Evolutionary conservation across 768 basidiomycete genomes (phyloP).

Genomic region (Pleurotus citrinopileatus): DNA sequence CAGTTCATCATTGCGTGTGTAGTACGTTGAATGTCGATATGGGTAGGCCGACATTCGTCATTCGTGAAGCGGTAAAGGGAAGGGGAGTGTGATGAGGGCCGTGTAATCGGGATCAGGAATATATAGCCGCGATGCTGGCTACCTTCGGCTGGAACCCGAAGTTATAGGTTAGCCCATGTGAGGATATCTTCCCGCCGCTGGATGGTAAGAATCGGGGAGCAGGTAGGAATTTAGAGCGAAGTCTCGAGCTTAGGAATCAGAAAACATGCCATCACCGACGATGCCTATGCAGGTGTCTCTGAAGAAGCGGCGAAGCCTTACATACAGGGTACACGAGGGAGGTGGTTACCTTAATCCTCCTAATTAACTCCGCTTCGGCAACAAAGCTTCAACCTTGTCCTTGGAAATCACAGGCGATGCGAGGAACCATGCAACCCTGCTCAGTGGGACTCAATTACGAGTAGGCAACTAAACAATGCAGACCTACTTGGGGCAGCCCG

Average conservation of each 20-base stretch:
- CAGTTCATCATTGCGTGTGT: constrained; percentile 8
- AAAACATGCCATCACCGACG: background rate
- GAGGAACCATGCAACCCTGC: too few relatives aligned
- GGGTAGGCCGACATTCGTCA: constrained; percentile 8
- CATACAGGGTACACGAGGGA: background rate
- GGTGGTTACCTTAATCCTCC: background rate
- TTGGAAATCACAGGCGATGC: background rate
- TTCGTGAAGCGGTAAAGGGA: constrained; percentile 1
- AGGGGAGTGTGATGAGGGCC: background rate
- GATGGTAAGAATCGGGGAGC: too few relatives aligned
- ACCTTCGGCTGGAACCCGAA: background rate
- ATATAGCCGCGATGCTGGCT: background rate
- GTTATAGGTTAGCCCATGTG: constrained; percentile 1
- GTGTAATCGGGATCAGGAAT: background rate
- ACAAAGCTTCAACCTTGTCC: background rate
- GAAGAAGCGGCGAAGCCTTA: too few relatives aligned
- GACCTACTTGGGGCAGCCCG: too few relatives aligned
- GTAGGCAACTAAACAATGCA: too few relatives aligned
- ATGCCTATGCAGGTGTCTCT: background rate
- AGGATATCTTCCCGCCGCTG: too few relatives aligned
- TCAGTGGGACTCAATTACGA: too few relatives aligned
- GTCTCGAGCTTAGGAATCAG: too few relatives aligned
- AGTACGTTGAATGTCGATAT: constrained; percentile 11
- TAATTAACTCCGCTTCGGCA: constrained; percentile 1
- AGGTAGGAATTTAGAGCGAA: background rate